Conservation (phyloP, 1,139 yeast genomes). For the Sugiyamaella grinbergsii region DNA sequence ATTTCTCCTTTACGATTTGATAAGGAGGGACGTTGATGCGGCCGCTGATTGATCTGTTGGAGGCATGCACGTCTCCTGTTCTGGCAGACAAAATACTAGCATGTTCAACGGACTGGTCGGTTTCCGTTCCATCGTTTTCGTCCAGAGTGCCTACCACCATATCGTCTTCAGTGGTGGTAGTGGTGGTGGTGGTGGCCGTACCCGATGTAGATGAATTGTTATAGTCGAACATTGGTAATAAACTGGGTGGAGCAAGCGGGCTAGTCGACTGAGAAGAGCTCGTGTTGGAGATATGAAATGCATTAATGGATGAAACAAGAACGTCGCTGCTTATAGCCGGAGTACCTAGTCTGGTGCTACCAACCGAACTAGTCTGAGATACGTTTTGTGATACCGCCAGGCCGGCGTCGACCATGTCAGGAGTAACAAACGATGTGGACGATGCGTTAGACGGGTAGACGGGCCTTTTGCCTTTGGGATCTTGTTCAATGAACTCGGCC, state of each 20-base stretch:
- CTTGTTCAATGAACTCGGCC: background rate
- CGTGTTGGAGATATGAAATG: constrained; percentile 10
- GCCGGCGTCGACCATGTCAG: constrained; percentile 13
- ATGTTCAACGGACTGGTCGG: background rate
- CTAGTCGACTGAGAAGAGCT: background rate
- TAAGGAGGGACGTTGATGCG: constrained; percentile 2
- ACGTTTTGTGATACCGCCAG: constrained; percentile 10
- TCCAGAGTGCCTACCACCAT: constrained; percentile 8
- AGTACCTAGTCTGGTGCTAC: constrained; percentile 7
- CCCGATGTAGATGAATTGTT: background rate
- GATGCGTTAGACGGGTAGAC: constrained; percentile 5
- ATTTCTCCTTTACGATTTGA: constrained; percentile 5
- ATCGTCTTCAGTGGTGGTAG: background rate
- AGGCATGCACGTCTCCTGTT: background rate
- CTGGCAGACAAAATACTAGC: background rate
- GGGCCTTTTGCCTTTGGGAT: background rate
- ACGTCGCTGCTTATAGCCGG: constrained; percentile 7
- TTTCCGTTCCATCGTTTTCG: constrained; percentile 5
- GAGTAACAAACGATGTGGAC: constrained; percentile 4
- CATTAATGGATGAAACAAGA: constrained; percentile 12
- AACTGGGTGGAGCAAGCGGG: constrained; percentile 11
- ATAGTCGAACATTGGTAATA: background rate
- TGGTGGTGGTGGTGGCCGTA: background rate
- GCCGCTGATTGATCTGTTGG: background rate
- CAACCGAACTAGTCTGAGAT: background rate